These are phyloP conservation scores for Cystobasidiaceae sp. DNA, from an alignment of 1,284 basidiomycete species.

Conservation along the genomic window DNA sequence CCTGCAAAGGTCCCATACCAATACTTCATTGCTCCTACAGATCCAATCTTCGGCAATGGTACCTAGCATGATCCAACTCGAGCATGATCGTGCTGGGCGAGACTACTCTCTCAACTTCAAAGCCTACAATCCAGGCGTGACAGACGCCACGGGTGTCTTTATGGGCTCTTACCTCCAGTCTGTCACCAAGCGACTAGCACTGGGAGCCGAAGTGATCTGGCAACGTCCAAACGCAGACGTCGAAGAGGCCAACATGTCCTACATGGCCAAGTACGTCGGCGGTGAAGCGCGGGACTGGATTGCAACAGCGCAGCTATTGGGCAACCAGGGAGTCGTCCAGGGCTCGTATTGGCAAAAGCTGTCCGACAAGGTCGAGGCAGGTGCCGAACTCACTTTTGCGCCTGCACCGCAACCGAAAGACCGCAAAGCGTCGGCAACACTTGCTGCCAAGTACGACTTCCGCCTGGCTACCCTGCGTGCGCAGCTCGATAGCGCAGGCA, in stretches of 20 bases:
- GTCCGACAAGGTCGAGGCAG: constrained; percentile 96
- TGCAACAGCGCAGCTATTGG: constrained; percentile 84
- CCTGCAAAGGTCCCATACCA: background rate
- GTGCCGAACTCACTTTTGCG: constrained; percentile 82
- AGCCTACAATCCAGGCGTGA: constrained; percentile 84
- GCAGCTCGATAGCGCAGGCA: constrained; percentile 85
- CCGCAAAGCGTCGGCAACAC: constrained; percentile 83
- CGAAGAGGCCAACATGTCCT: constrained; percentile 71
- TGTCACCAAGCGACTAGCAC: constrained; percentile 80
- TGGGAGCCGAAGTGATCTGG: constrained; percentile 85
- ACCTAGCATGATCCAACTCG: constrained; percentile 60
- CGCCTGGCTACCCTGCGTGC: constrained; percentile 87
- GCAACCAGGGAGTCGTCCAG: constrained; percentile 70
- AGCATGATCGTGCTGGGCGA: constrained; percentile 87
- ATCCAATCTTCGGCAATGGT: constrained; percentile 28
- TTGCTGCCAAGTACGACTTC: constrained; percentile 96
- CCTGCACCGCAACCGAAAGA: constrained; percentile 62
- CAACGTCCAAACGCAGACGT: constrained; percentile 63
- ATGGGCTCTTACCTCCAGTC: constrained; percentile 92
- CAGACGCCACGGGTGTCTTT: constrained; percentile 88
- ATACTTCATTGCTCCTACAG: background rate
- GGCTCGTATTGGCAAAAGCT: constrained; percentile 96
- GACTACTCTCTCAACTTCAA: constrained; percentile 88
- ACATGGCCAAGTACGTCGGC: constrained; percentile 27
- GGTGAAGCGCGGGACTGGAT: constrained; percentile 66